phyloP scores from a whole-genome alignment of 768 basidiomycete species.

The Baorangia bicolor region DNA sequence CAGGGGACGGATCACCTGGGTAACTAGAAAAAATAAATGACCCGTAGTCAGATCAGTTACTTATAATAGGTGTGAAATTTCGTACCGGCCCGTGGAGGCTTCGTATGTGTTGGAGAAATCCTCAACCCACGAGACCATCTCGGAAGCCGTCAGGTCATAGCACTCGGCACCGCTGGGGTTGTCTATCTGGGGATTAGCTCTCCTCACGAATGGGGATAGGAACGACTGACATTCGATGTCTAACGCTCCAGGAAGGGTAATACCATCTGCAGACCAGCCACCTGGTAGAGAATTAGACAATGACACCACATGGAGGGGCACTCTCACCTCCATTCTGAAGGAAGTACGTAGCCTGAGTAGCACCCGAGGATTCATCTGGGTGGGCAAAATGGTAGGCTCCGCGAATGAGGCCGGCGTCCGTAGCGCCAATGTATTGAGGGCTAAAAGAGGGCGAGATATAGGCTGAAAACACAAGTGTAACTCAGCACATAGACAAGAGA shows the following conservation, averaged over 20 bases:
- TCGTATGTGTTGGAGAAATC: slow-evolving; percentile 64
- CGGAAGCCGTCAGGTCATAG: slow-evolving; percentile 49
- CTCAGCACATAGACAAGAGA: not conserved
- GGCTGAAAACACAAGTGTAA: slow-evolving; percentile 4
- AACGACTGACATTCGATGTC: slow-evolving; percentile 56
- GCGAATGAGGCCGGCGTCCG: slow-evolving; percentile 53
- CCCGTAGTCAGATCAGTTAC: not conserved
- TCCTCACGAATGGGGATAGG: not conserved
- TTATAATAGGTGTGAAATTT: not conserved
- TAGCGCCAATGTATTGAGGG: slow-evolving; percentile 55
- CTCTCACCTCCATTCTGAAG: slow-evolving; percentile 50
- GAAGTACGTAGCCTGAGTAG: slow-evolving; percentile 59
- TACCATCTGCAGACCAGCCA: slow-evolving; percentile 55
- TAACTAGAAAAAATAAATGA: slow-evolving; percentile 30
- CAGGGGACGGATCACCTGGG: slow-evolving; percentile 33
- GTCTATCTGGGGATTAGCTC: slow-evolving; percentile 33
- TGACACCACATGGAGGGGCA: not conserved
- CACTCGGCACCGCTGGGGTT: slow-evolving; percentile 52
- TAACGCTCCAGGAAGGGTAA: slow-evolving; percentile 61
- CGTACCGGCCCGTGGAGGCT: slow-evolving; percentile 44
- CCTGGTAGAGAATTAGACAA: slow-evolving; percentile 28
- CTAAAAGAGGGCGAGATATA: slow-evolving; percentile 35
- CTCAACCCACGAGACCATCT: slow-evolving; percentile 63
- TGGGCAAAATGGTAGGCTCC: slow-evolving; percentile 63
- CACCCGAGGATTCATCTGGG: slow-evolving; percentile 52